phyloP scores from a whole-genome alignment of 371 early-diverging fungal genomes.

The Mortierella polycephala region DNA sequence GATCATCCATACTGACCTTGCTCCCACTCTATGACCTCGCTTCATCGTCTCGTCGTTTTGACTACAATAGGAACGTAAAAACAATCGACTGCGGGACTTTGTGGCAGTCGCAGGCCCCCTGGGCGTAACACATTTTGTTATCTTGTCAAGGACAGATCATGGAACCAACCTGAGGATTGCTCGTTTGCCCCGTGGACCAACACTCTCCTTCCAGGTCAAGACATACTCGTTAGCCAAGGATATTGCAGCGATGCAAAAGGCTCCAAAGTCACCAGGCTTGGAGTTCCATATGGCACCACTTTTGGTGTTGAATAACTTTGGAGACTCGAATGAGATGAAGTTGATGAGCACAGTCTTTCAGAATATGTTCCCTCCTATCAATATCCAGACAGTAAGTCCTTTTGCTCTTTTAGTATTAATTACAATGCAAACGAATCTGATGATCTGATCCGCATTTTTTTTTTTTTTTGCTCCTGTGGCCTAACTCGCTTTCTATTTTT shows the following conservation, averaged over 20 bases:
- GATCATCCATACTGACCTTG: not conserved
- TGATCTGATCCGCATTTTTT: too few relatives aligned
- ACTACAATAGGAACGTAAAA: constrained; percentile 78
- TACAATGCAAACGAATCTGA: not conserved
- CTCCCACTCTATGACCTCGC: not conserved
- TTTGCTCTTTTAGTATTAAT: not conserved
- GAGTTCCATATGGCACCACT: constrained; percentile 87
- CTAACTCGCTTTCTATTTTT: not conserved
- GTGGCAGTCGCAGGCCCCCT: constrained; percentile 88
- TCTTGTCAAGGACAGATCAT: constrained; percentile 88
- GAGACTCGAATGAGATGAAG: constrained; percentile 84
- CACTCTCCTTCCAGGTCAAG: constrained; percentile 88
- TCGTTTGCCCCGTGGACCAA: constrained; percentile 94
- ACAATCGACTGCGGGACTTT: constrained; percentile 95
- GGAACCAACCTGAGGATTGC: constrained; percentile 89
- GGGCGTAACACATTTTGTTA: constrained; percentile 87
- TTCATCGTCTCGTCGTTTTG: not conserved
- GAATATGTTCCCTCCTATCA: constrained; percentile 95
- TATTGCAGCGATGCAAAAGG: constrained; percentile 77
- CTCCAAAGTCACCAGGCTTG: constrained; percentile 83
- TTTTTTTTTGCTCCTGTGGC: not conserved
- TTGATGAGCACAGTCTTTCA: constrained; percentile 95
- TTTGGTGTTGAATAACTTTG: constrained; percentile 93
- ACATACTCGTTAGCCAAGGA: constrained; percentile 90
- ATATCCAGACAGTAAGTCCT: constrained; percentile 80